phyloP scores from a whole-genome alignment of 176 grass and related monocot genomes.

The Avena atlantica region DNA sequence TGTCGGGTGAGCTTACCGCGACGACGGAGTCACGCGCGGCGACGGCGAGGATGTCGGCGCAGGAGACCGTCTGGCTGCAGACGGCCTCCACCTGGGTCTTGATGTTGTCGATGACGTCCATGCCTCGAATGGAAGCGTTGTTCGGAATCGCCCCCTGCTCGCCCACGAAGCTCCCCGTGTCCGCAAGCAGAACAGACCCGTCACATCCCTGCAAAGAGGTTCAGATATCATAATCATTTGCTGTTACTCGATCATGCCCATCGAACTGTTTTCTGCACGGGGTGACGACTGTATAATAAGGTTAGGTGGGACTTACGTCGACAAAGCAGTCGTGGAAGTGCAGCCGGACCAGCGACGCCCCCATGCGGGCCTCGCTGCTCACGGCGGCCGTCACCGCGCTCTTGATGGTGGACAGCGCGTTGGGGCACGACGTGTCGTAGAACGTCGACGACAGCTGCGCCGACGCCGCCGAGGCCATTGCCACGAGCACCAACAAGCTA shows the following conservation, averaged over 20 bases:
- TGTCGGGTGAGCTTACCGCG: slow-evolving; percentile 28
- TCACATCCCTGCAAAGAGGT: slow-evolving; percentile 62
- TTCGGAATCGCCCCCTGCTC: slow-evolving; percentile 46
- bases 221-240: background rate
- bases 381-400: slow-evolving; percentile 42
- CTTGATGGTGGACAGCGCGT: slow-evolving; percentile 52
- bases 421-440: slow-evolving; percentile 66
- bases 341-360: slow-evolving; percentile 70
- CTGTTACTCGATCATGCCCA: background rate
- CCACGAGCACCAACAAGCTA: background rate
- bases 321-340: slow-evolving; percentile 78
- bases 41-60: slow-evolving; percentile 72
- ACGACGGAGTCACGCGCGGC: slow-evolving; percentile 72
- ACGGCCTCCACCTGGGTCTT: slow-evolving; percentile 65
- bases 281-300: too few species aligned
- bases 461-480: slow-evolving; percentile 10
- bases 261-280: background rate
- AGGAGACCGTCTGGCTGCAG: slow-evolving; percentile 65
- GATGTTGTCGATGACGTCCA: slow-evolving; percentile 57
- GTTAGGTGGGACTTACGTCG: slow-evolving; percentile 41
- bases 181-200: slow-evolving; percentile 60
- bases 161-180: background rate
- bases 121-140: background rate
- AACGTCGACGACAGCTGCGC: slow-evolving; percentile 55
- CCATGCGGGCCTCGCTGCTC: slow-evolving; percentile 55